phyloP scores from a whole-genome alignment of 371 early-diverging fungal genomes.

The Haplosporangium sp. region DNA sequence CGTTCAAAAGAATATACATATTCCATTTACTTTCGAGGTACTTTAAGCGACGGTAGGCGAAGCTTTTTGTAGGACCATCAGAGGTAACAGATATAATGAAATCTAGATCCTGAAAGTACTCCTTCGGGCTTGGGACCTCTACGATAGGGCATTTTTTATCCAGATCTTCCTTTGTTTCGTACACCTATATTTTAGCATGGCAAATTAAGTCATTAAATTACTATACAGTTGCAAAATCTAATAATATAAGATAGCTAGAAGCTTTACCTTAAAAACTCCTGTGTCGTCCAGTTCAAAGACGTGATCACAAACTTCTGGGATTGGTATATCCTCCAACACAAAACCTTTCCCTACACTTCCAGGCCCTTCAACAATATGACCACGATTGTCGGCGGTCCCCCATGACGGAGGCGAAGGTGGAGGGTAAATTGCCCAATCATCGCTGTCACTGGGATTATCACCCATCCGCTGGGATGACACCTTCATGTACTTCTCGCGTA shows the following conservation, averaged over 20 bases:
- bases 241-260: background rate
- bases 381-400: conserved; percentile 59
- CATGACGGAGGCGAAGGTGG: conserved; percentile 85
- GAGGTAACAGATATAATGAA: conserved; percentile 86
- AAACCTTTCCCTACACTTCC: conserved; percentile 60
- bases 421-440: conserved; percentile 91
- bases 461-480: conserved; percentile 79
- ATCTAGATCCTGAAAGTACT: conserved; percentile 92
- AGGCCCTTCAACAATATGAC: conserved; percentile 52
- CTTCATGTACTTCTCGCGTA: conserved; percentile 91
- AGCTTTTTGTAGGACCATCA: conserved; percentile 96
- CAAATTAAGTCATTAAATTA: background rate
- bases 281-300: conserved; percentile 64
- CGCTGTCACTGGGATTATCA: conserved; percentile 89
- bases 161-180: conserved; percentile 29
- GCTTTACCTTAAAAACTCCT: conserved; percentile 74
- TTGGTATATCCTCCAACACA: conserved; percentile 61
- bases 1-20: conserved; percentile 92
- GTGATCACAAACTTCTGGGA: conserved; percentile 38
- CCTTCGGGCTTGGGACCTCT: conserved; percentile 80
- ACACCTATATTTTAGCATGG: conserved; percentile 19
- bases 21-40: conserved; percentile 96
- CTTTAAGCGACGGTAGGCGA: conserved; percentile 93
- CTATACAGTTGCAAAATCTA: background rate
- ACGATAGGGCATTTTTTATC: conserved; percentile 58